Percentiles rank a stretch among this genome's conserved stretches.
Conservation (phyloP, 176 grass and related monocot genomes). For the maize (Zea mays) region Zm-B73-REFERENCE-NAM-5.0 NC_050096.1:149427501-149428000, state of each 20-base stretch:
- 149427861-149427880: not conserved
- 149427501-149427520: not conserved
- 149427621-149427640: not conserved
- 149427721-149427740: too few species aligned
- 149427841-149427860: not conserved
- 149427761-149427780: not conserved
- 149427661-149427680: not conserved
- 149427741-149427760: too few species aligned
- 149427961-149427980: constrained; percentile 32
- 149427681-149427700: not conserved
- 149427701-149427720: not conserved
- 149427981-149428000: constrained; percentile 95
- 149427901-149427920: not conserved
- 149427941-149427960: constrained; percentile 7
- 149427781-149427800: not conserved
- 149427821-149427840: not conserved
- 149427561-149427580: not conserved
- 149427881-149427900: not conserved
- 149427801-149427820: not conserved
- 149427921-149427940: constrained; percentile 8
- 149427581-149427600: not conserved
- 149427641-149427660: not conserved
- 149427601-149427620: not conserved
- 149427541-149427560: not conserved
- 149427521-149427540: not conserved